Conservation (phyloP, 2,329 filamentous ascomycete species). For the Penicillium palitans region DNA sequence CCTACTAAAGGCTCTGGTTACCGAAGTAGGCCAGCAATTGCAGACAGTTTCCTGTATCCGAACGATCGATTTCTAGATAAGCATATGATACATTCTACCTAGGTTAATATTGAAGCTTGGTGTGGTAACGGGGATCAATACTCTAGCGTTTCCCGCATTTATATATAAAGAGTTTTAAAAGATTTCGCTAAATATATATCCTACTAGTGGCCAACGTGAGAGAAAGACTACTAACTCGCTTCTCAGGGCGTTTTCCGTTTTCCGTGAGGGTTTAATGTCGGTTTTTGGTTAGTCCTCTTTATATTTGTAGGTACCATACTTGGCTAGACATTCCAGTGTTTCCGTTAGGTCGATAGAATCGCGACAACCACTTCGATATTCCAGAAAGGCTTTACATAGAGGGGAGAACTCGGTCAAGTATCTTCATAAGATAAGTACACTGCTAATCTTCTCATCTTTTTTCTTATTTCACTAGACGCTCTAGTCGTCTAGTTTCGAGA, state of each 20-base stretch:
- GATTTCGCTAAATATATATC: neutral
- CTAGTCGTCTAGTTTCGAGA: neutral
- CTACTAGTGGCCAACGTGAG: neutral
- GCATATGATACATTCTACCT: neutral
- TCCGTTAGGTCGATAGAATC: neutral
- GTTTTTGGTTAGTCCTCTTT: neutral
- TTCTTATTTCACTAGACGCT: neutral
- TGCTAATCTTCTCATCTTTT: neutral
- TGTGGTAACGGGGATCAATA: neutral
- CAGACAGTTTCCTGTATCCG: neutral
- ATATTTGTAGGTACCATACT: neutral
- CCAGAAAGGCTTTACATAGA: neutral
- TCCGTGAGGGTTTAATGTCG: neutral
- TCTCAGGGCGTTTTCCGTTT: too few relatives aligned
- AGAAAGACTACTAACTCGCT: neutral
- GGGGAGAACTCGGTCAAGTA: neutral
- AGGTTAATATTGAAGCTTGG: neutral
- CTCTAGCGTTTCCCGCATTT: neutral
- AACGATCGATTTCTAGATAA: neutral
- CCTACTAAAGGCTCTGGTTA: conserved; percentile 5
- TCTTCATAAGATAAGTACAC: neutral
- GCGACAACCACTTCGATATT: neutral
- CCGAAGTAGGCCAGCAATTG: neutral
- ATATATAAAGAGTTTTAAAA: neutral
- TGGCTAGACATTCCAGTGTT: neutral